phyloP scores from a whole-genome alignment of 805 yeast species.

The Kluyveromyces siamensis region DNA sequence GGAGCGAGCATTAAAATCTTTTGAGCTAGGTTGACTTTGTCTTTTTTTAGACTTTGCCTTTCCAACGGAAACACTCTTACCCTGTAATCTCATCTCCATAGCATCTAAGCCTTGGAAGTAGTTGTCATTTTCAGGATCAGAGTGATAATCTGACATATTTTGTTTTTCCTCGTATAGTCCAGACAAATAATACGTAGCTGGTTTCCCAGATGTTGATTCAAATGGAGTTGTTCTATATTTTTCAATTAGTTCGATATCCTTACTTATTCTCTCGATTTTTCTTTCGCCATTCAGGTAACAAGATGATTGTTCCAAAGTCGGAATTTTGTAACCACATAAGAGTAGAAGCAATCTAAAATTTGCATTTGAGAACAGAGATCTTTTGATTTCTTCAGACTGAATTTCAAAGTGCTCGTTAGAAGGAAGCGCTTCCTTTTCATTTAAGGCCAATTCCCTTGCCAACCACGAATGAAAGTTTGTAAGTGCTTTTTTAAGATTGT shows the following conservation, averaged over 20 bases:
- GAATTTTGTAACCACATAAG: constrained; percentile 17
- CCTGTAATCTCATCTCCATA: constrained; percentile 4
- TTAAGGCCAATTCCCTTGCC: neutral
- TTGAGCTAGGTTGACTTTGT: neutral
- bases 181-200: constrained; percentile 17
- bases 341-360: constrained; percentile 22
- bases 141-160: constrained; percentile 15
- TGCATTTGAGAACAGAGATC: constrained; percentile 14
- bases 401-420: constrained; percentile 8
- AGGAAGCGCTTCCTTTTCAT: neutral
- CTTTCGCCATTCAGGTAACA: constrained; percentile 14
- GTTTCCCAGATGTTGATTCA: constrained; percentile 20
- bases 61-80: constrained; percentile 12
- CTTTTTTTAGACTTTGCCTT: constrained; percentile 16
- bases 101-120: constrained; percentile 21
- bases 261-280: constrained; percentile 9
- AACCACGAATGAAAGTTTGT: constrained; percentile 13
- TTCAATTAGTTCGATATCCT: constrained; percentile 8
- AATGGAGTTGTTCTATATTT: constrained; percentile 20
- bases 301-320: constrained; percentile 9
- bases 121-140: constrained; percentile 16
- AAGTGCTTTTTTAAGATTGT: constrained; percentile 12
- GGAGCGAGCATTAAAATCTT: neutral
- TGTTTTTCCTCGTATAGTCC: constrained; percentile 4
- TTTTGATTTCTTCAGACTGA: constrained; percentile 1